A percentile compares a stretch with the other conserved stretches of the same genome.
Conservation (phyloP, 129 eudicot genomes). For the Cynara cardunculus region DNA sequence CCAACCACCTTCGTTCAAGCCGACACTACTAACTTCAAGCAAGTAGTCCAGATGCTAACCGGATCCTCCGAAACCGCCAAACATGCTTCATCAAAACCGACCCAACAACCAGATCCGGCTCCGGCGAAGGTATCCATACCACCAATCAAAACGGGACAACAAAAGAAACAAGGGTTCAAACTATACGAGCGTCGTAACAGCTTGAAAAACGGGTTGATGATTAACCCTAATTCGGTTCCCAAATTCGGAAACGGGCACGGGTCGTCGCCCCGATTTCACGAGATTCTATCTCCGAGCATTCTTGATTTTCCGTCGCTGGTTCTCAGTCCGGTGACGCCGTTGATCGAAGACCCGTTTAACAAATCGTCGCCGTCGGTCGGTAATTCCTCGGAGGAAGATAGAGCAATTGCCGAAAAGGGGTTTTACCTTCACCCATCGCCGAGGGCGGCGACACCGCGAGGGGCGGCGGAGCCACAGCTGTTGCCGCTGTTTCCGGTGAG, state of each 20-base stretch:
- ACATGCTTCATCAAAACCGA: constrained; percentile 23
- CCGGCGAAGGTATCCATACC: constrained; percentile 40
- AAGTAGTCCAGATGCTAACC: constrained; percentile 54
- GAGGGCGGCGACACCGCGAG: constrained; percentile 43
- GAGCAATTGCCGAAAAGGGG: constrained; percentile 74
- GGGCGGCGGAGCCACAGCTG: constrained; percentile 59
- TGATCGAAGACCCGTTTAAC: constrained; percentile 44
- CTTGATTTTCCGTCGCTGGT: constrained; percentile 84
- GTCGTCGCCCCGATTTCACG: constrained; percentile 48
- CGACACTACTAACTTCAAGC: constrained; percentile 42
- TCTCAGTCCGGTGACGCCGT: constrained; percentile 81
- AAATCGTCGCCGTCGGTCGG: constrained; percentile 54
- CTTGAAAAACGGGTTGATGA: constrained; percentile 68
- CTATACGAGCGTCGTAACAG: constrained; percentile 79
- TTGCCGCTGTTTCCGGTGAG: constrained; percentile 80
- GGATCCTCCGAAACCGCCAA: constrained; percentile 45
- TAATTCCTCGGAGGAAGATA: constrained; percentile 63
- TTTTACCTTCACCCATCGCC: constrained; percentile 87
- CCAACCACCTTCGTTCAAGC: constrained; percentile 53
- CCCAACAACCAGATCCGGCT: constrained; percentile 20
- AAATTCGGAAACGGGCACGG: constrained; percentile 28
- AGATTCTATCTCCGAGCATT: constrained; percentile 77
- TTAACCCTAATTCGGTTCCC: constrained; percentile 46
- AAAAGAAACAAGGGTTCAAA: constrained; percentile 69
- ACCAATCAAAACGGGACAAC: constrained; percentile 58